Conservation (phyloP, 148 eudicot genomes). For the Spergularia marina region DNA sequence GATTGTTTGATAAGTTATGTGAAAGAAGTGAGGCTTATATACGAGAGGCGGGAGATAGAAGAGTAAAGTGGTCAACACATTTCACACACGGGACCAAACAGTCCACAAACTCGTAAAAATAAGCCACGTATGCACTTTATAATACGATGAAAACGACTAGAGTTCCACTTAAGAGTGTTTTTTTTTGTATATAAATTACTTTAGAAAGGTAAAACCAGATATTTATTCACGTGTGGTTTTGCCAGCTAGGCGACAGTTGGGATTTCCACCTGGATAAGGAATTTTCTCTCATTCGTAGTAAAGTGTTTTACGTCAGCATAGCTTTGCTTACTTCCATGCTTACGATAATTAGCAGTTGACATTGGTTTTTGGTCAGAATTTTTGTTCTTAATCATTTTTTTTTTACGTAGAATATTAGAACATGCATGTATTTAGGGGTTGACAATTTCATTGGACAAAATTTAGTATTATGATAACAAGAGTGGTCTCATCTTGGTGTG, state of each 20-base stretch:
- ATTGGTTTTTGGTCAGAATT: too few relatives aligned
- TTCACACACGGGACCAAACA: conserved; percentile 17
- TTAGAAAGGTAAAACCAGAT: background rate
- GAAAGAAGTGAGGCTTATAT: conserved; percentile 2
- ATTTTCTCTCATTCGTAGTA: background rate
- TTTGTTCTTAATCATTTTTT: too few relatives aligned
- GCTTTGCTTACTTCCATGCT: too few relatives aligned
- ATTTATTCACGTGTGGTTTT: conserved; percentile 14
- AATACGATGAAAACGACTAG: background rate
- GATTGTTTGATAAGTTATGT: background rate
- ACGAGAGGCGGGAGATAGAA: background rate
- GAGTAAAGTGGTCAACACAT: conserved; percentile 15
- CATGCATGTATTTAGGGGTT: too few relatives aligned
- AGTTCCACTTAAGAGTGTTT: too few relatives aligned
- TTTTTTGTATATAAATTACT: too few relatives aligned
- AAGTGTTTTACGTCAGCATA: too few relatives aligned
- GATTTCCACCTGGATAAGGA: background rate
- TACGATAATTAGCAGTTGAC: too few relatives aligned
- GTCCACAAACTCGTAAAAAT: conserved; percentile 8
- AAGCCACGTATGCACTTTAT: background rate
- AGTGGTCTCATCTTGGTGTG: too few relatives aligned
- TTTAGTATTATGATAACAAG: too few relatives aligned
- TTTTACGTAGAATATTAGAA: too few relatives aligned
- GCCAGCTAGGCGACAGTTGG: conserved; percentile 3
- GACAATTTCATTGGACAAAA: too few relatives aligned